Percentiles rank a stretch among this genome's conserved stretches.
phyloP scores from a whole-genome alignment of 2,329 filamentous ascomycete species.

The Trichoderma harzianum region DNA sequence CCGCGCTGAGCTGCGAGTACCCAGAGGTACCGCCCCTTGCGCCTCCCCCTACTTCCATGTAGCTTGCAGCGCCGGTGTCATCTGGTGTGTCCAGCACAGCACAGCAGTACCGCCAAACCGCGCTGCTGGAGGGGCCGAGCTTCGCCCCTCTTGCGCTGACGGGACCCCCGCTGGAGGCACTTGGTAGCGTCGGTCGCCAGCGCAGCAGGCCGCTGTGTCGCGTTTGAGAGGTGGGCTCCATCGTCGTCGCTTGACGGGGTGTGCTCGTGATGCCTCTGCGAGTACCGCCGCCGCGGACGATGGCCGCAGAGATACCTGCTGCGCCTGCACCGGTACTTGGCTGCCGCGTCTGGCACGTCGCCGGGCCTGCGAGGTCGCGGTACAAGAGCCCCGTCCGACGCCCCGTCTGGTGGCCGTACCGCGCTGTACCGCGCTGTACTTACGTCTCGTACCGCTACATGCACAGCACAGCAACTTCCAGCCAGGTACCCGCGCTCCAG shows the following conservation, averaged over 20 bases:
- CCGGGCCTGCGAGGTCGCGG: constrained; percentile 13
- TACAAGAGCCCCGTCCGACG: background rate
- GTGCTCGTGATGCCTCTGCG: background rate
- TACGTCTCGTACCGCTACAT: background rate
- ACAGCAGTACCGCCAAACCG: background rate
- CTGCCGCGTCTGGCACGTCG: background rate
- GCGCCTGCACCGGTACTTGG: background rate
- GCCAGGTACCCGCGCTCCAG: too few relatives aligned
- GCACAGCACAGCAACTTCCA: background rate
- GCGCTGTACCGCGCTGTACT: background rate
- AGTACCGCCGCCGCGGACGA: background rate
- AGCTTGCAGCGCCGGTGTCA: background rate
- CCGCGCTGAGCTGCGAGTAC: background rate
- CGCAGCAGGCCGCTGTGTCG: constrained; percentile 16
- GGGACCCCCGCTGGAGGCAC: constrained; percentile 25
- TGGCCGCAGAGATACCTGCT: background rate
- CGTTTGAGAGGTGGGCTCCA: constrained; percentile 12
- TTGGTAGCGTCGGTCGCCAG: constrained; percentile 24
- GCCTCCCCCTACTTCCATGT: background rate
- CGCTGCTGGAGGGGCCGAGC: constrained; percentile 15
- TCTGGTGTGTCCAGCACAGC: background rate
- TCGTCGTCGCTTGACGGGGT: background rate
- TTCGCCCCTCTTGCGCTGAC: constrained; percentile 21
- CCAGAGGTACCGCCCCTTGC: constrained; percentile 9
- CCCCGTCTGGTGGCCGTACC: constrained; percentile 3